Evolutionary conservation across 2,329 filamentous ascomycete genomes (phyloP), one percentile per base, ranked within the genome.

Genomic region (Mycosphaerella sp.): DNA sequence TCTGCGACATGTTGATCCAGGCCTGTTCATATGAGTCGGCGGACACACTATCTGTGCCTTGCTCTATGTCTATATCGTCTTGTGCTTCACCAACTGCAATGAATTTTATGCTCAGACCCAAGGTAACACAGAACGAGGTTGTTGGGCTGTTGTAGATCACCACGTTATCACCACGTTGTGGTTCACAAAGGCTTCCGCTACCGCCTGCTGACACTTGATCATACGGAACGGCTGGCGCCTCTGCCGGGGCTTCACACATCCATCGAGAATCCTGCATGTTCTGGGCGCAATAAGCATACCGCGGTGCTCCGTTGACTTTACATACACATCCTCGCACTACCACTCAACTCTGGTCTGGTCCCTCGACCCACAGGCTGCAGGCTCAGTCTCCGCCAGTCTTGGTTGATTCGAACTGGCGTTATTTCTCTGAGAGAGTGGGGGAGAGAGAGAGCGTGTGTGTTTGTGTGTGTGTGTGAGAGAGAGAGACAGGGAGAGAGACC

Each of bases 221-320:
- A 51, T 51, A 58, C 54, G 52, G 55, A 55, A 59, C 63, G 58
- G 60, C 55, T 58, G 55, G 59, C 63, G 60, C 62, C 62, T 58
- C 55, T 56, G 48, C 58, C 57, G 56, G 59, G 50, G 36, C 51
- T 48, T 49, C 45, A 53, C 55, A 59, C 59, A 42, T 55, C 44
- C 55, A 51, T 51, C 54, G 34, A 54, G 57, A 54, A 50, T 59
- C 53, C 51, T 53, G 55, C 55, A 60, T 45, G 51, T 41, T 53
- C 53, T 55, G 58, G 55, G 51, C 58, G 51, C 49, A 56, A 57
- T 59, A 51, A 61, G 57, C 58, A 61, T 59, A 62, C 53, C 26
- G 26, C 26, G 48, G 49, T 46, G 47, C 49, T 52, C 51, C 47
- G 50, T 45, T 45, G 53, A 56, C 57, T 56, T 55, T 55, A 56